Base-by-base conservation (phyloP, 257 asterid species). In the Leonotis leonurus region DNA sequence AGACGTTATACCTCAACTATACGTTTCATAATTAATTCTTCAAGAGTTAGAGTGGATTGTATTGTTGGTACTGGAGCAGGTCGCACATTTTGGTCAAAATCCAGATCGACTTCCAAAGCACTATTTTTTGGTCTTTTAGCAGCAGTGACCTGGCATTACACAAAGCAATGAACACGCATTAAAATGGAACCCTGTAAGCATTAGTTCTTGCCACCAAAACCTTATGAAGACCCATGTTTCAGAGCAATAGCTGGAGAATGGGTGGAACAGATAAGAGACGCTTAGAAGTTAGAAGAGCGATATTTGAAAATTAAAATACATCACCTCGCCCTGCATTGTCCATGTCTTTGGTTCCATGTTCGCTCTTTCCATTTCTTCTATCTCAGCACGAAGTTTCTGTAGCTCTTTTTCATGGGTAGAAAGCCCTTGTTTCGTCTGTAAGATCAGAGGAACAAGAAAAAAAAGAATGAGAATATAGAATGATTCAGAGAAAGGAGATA, bases 261-360 rank as follows among this genome's bases (percentile, higher is more conserved):
- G 48, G 27, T 21, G 62, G 16, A 43, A 13, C n/a, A 13, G 43
- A 8, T 40, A 37, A 65, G 29, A 35, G 37, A 20, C 26, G 22
- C 18, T 27, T 27, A 53, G 40, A 54, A 66, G 55, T n/a, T n/a
- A n/a, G n/a, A 56, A 32, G 39, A 71, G 12, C 61, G 0, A 30
- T 13, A 44, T 22, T 44, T 20, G 41, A 29, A 60, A 63, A 55
- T 64, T 60, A 36, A 75, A 50, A 71, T 49, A 49, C 37, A 25
- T 58, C 74, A 93, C 99, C 95, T 93, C 99, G 35, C 99, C 99
- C 79, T 82, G 95, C 99, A 93, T 85, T 25, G 86, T 82, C 99
- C 99, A 93, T 40, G 87, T 51, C 80, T 87, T 93, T 48, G 93
- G 90, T 77, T 82, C 95, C 77, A 93, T 18, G 66, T 93, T 93